Percentiles rank a stretch among this genome's conserved stretches.
These are phyloP conservation scores for Periconia sp. DNA, from an alignment of 2,329 filamentous ascomycete genomes.

Conservation along the genomic window DNA sequence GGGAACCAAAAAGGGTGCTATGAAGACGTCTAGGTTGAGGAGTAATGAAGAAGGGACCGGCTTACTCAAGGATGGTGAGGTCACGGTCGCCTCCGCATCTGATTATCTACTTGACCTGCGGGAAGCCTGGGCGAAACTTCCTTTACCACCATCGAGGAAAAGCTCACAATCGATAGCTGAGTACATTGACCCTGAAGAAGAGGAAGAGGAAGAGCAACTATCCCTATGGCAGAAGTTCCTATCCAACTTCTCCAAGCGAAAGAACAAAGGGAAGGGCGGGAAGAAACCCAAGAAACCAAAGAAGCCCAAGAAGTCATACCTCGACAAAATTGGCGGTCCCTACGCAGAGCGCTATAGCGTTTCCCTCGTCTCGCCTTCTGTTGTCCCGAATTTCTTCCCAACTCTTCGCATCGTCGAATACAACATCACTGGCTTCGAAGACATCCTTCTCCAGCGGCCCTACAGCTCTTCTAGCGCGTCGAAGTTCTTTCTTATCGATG, in stretches of 20 bases:
- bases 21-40: conserved; percentile 37
- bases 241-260: conserved; percentile 13
- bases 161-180: conserved; percentile 14
- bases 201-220: conserved; percentile 18
- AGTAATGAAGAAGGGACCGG: conserved; percentile 49
- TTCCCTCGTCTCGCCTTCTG: conserved; percentile 79
- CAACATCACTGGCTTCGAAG: conserved; percentile 80
- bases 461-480: neutral
- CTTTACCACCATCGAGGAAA: conserved; percentile 48
- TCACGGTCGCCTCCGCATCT: conserved; percentile 70
- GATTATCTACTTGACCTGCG: conserved; percentile 83
- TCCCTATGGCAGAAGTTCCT: conserved; percentile 29
- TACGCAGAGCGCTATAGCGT: conserved; percentile 87
- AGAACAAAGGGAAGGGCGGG: conserved; percentile 25
- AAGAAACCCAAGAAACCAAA: conserved; percentile 44
- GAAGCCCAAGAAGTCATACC: conserved; percentile 60
- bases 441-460: conserved; percentile 31
- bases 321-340: conserved; percentile 75
- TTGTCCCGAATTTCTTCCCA: conserved; percentile 93
- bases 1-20: conserved; percentile 51
- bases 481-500: too few species aligned
- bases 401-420: conserved; percentile 92
- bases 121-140: conserved; percentile 77
- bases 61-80: conserved; percentile 50
- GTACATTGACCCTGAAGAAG: conserved; percentile 15